Percentiles rank a stretch among this genome's conserved stretches.
These are phyloP conservation scores for Cladosporium sphaerospermum DNA, from an alignment of 2,329 filamentous ascomycete species.

Conservation along the genomic window DNA sequence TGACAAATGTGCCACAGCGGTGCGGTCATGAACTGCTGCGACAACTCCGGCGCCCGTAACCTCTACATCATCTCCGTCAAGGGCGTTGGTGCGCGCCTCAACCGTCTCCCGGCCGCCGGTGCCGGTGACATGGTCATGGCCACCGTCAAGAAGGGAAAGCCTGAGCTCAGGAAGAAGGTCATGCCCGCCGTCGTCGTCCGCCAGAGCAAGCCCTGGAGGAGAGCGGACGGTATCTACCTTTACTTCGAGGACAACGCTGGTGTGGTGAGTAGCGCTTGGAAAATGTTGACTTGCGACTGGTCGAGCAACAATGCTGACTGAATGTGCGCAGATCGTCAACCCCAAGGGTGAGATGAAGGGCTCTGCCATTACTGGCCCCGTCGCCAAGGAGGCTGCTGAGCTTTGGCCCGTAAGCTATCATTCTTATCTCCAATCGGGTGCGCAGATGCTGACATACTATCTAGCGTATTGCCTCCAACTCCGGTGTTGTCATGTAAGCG, in stretches of 20 bases:
- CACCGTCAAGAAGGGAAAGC: slow-evolving; percentile 99
- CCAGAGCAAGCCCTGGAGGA: slow-evolving; percentile 99
- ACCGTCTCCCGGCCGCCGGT: slow-evolving; percentile 93
- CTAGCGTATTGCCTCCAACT: slow-evolving; percentile 99
- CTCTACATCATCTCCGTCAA: slow-evolving; percentile 99
- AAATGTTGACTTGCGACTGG: slow-evolving; percentile 42
- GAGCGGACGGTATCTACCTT: slow-evolving; percentile 95
- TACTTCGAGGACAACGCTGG: slow-evolving; percentile 99
- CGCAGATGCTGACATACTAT: slow-evolving; percentile 5
- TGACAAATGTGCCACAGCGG: slow-evolving; percentile 55
- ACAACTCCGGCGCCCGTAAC: slow-evolving; percentile 97
- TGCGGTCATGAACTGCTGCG: slow-evolving; percentile 99
- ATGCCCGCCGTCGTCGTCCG: slow-evolving; percentile 99
- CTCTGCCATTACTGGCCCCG: slow-evolving; percentile 96
- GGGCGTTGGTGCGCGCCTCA: slow-evolving; percentile 94
- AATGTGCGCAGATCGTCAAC: slow-evolving; percentile 77
- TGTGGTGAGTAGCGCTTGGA: slow-evolving; percentile 55
- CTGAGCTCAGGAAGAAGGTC: slow-evolving; percentile 99
- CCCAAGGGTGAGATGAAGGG: slow-evolving; percentile 99
- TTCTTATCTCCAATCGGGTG: neutral
- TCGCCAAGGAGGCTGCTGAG: slow-evolving; percentile 99
- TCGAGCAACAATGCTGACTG: slow-evolving; percentile 13
- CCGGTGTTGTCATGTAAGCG: slow-evolving; percentile 97
- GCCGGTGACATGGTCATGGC: slow-evolving; percentile 99
- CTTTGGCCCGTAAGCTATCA: slow-evolving; percentile 80